A percentile compares a stretch with the other conserved stretches of the same genome.
These are phyloP conservation scores for Penicillium angulare DNA, from an alignment of 495 filamentous ascomycete genomes.

Conservation along the genomic window DNA sequence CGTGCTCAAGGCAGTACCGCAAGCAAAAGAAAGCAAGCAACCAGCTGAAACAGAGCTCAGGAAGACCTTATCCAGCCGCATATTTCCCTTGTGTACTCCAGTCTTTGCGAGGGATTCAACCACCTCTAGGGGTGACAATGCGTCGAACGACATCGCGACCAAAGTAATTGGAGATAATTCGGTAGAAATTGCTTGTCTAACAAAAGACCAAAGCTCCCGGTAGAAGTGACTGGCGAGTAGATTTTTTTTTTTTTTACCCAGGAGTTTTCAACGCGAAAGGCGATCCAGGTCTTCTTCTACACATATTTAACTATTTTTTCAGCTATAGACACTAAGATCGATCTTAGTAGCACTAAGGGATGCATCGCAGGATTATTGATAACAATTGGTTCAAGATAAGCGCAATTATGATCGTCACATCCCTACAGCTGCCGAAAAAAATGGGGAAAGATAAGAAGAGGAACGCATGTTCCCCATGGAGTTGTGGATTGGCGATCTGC, in stretches of 20 bases:
- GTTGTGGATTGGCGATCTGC: neutral
- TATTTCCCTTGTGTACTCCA: slow-evolving; percentile 51
- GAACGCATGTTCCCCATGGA: slow-evolving; percentile 1
- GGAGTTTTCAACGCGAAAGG: no score
- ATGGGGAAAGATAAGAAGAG: neutral
- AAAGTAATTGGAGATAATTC: no score
- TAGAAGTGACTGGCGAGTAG: no score
- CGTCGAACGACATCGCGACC: slow-evolving; percentile 24
- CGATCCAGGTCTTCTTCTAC: no score
- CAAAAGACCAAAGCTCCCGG: no score
- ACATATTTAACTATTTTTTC: no score
- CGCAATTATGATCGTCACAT: neutral
- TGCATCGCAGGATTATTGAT: neutral
- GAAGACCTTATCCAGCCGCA: slow-evolving; percentile 54
- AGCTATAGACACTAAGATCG: no score
- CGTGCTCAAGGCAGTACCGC: slow-evolving; percentile 50
- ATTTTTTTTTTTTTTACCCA: no score
- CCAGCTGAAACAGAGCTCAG: slow-evolving; percentile 54
- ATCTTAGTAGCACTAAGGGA: no score
- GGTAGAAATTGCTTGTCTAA: no score
- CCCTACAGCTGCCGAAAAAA: neutral
- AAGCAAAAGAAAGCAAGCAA: slow-evolving; percentile 52
- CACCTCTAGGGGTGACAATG: slow-evolving; percentile 46
- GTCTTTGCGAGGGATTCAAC: slow-evolving; percentile 43
- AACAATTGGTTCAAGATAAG: neutral